phyloP scores from a whole-genome alignment of 1,139 yeast species.

The Saccharomyces pastorianus region DNA sequence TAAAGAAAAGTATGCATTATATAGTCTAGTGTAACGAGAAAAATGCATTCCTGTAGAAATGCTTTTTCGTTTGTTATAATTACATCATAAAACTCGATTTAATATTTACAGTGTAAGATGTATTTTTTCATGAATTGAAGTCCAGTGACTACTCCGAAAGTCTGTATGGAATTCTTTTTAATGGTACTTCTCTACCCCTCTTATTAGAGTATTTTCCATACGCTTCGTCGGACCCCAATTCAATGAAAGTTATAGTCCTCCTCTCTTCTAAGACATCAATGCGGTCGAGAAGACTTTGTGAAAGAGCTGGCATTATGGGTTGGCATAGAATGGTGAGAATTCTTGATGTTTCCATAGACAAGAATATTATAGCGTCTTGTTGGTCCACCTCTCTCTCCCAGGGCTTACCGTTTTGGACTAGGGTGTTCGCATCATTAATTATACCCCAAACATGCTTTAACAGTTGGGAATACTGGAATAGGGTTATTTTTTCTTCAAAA shows the following conservation, averaged over 20 bases:
- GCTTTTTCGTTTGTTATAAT: neutral
- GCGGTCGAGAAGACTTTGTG: slow-evolving; percentile 51
- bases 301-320: slow-evolving; percentile 64
- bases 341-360: slow-evolving; percentile 66
- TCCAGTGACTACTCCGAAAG: neutral
- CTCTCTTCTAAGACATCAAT: slow-evolving; percentile 42
- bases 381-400: slow-evolving; percentile 40
- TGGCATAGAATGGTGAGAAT: slow-evolving; percentile 56
- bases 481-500: slow-evolving; percentile 39
- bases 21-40: too few relatives aligned
- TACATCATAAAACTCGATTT: neutral
- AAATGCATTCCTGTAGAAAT: too few relatives aligned
- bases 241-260: slow-evolving; percentile 36
- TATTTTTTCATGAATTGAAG: neutral
- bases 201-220: slow-evolving; percentile 43
- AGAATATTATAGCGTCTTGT: slow-evolving; percentile 49
- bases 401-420: slow-evolving; percentile 54
- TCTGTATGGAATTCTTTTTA: slow-evolving; percentile 19
- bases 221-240: slow-evolving; percentile 40
- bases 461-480: slow-evolving; percentile 53
- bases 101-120: neutral
- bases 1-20: too few relatives aligned
- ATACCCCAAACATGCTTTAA: slow-evolving; percentile 55
- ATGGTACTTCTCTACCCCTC: slow-evolving; percentile 38
- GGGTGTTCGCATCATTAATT: slow-evolving; percentile 54